Conservation (phyloP, 495 filamentous ascomycete species). For the Penicillium arizonense region DNA sequence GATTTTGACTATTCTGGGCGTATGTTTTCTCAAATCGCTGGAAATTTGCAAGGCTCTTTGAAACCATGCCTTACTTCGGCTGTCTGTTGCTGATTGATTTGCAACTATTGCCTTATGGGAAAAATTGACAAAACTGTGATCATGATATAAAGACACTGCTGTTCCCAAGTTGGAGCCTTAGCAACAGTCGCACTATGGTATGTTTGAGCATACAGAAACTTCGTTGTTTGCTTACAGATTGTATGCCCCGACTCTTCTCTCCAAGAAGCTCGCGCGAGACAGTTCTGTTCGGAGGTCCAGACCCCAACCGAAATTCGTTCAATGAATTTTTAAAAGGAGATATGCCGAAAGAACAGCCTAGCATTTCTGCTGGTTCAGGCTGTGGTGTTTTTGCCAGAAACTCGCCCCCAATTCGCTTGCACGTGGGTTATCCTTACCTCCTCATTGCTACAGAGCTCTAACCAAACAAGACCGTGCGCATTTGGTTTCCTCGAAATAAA, state of each 20-base stretch:
- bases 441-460: background rate
- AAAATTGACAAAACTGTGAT: too few relatives aligned
- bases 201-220: too few relatives aligned
- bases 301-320: background rate
- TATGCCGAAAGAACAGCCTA: background rate
- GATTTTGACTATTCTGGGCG: too few relatives aligned
- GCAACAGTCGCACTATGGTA: too few relatives aligned
- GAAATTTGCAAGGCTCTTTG: too few relatives aligned
- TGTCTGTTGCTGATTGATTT: too few relatives aligned
- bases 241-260: background rate
- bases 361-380: background rate
- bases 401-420: background rate
- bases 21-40: too few relatives aligned
- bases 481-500: background rate
- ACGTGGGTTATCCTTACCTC: background rate
- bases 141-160: too few relatives aligned
- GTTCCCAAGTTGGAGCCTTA: too few relatives aligned
- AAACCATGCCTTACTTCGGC: too few relatives aligned
- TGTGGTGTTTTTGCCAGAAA: background rate
- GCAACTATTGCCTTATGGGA: too few relatives aligned
- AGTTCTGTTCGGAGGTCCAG: slow-evolving; percentile 1
- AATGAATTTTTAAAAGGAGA: too few relatives aligned
- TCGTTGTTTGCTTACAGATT: background rate
- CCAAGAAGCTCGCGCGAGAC: slow-evolving; percentile 1
- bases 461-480: background rate